Conservation (phyloP, 2,329 filamentous ascomycete species). For the Myriosclerotinia curreyana region DNA sequence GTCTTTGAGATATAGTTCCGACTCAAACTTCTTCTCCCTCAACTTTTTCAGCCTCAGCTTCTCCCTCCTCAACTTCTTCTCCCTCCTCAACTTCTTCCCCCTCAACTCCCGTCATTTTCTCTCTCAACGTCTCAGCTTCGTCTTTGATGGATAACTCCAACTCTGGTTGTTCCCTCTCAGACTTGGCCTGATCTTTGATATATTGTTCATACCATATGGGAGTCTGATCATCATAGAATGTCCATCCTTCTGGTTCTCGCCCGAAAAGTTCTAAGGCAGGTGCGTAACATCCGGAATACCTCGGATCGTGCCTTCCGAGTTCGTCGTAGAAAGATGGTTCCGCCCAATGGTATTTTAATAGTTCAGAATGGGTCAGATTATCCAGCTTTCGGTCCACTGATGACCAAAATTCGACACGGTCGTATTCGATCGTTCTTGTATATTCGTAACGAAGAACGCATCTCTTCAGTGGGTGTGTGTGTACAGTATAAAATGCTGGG, state of each 20-base stretch:
- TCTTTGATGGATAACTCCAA: background rate
- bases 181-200: background rate
- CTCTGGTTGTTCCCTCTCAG: background rate
- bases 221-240: slow-evolving; percentile 3
- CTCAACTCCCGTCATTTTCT: background rate
- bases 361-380: background rate
- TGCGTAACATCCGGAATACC: background rate
- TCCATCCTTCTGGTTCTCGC: background rate
- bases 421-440: background rate
- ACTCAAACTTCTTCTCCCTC: background rate
- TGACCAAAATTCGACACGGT: background rate
- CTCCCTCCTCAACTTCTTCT: background rate
- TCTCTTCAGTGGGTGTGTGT: background rate
- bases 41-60: background rate
- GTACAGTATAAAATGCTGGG: no score
- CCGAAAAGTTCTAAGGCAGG: background rate
- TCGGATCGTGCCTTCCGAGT: background rate
- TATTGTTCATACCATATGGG: background rate
- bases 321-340: background rate
- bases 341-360: background rate
- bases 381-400: background rate
- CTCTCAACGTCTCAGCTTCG: background rate
- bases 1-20: background rate
- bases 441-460: slow-evolving; percentile 2
- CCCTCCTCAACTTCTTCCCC: background rate